Conservation (phyloP, 2,329 filamentous ascomycete genomes). For the Cladosporium colombiae region DNA sequence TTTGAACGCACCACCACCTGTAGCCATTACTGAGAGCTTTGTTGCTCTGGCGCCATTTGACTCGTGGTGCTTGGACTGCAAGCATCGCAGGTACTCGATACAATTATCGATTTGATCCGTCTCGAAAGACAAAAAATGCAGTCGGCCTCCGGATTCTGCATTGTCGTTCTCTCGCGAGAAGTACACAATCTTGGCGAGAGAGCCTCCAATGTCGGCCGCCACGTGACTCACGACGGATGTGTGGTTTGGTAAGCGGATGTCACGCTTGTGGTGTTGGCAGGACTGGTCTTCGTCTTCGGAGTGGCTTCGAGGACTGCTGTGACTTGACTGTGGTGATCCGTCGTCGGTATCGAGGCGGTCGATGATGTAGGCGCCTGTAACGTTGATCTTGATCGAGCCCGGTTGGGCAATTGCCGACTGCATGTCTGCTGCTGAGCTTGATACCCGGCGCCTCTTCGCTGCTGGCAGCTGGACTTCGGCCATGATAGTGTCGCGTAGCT, state of each 20-base stretch:
- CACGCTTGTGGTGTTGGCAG: conserved; percentile 75
- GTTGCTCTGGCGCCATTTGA: conserved; percentile 70
- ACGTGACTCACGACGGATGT: conserved; percentile 95
- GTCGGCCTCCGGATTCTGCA: conserved; percentile 74
- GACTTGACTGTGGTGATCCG: conserved; percentile 30
- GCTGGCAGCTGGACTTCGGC: conserved; percentile 76
- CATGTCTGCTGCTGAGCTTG: conserved; percentile 45
- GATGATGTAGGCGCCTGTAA: conserved; percentile 93
- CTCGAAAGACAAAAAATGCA: conserved; percentile 96
- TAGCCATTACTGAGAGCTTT: conserved; percentile 83
- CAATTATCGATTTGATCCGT: conserved; percentile 92
- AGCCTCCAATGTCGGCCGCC: conserved; percentile 96
- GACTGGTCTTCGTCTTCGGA: conserved; percentile 51
- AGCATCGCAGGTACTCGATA: conserved; percentile 83
- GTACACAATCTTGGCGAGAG: conserved; percentile 94
- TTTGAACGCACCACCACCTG: conserved; percentile 93
- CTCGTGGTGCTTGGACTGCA: conserved; percentile 78
- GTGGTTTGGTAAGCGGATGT: conserved; percentile 95
- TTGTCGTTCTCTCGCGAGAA: conserved; percentile 75
- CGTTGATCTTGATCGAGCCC: conserved; percentile 86
- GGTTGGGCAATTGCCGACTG: conserved; percentile 59
- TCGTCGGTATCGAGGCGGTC: conserved; percentile 64
- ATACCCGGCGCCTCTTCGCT: conserved; percentile 36
- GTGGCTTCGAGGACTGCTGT: conserved; percentile 42
- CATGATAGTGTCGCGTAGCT: conserved; percentile 62